Evolutionary conservation across 2,329 filamentous ascomycete species (phyloP), one percentile per base, ranked within the genome.

Genomic region (Atkinsonella hypoxylon): DNA sequence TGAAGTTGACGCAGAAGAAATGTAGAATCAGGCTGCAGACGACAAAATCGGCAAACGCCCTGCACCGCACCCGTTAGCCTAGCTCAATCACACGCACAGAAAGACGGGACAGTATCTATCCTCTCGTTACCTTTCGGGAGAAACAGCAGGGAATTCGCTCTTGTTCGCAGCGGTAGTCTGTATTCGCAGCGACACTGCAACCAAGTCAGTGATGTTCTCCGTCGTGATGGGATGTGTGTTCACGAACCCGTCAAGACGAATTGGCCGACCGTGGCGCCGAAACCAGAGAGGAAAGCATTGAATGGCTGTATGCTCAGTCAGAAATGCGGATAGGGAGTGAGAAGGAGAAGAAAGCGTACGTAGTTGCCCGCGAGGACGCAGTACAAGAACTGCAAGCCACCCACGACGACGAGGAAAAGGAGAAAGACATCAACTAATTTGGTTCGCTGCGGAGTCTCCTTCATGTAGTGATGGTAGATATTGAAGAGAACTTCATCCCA

Each of bases 1-100:
- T 97, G 70, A 98, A 98, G 78, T 98, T 98, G 67, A 97, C 83
- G 71, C 90, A 96, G 77, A 98, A 98, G 74, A 97, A 95, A 74
- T 98, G 93, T 67, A 97, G 73, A 66, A 97, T 88, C 67, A 98
- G 68, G 68, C 90, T 96, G 66, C 91, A 93, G 60, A 96, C 88
- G 54, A 98, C 78, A 65, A 86, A 98, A 72, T 98, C 93, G 64
- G 93, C 90, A 68, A 98, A 98, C 39, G 93, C 91, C 67, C 89
- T 94, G 59, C 51, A 50, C 22, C 8, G 47, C 46, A 26, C 47
- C 12, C 17, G 15, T 15, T 2, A n/a, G 26, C 26, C 30, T 18
- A 51, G 39, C 22, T 11, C 20, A 38, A 8, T 11, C 9, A 15
- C 26, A 17, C n/a, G 10, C 3, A 6, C 11, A 46, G n/a, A n/a